Evolutionary conservation across 2,329 filamentous ascomycete species (phyloP), one percentile per base, ranked within the genome.

Genomic region (Sporothrix variecibatus): DNA sequence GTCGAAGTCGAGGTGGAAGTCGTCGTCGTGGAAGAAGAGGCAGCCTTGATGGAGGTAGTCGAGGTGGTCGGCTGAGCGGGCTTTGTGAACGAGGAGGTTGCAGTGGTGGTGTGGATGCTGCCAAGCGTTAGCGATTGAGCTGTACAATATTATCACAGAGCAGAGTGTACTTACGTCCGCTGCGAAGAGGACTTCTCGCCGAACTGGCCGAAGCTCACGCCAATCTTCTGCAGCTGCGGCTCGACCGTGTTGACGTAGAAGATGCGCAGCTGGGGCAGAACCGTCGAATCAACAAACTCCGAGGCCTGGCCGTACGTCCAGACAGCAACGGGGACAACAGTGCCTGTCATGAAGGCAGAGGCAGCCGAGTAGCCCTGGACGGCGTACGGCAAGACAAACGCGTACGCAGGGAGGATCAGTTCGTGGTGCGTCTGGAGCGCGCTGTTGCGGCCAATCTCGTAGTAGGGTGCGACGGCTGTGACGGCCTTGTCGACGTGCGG

Each of bases 191-290:
- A 77, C 74, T 82, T 84, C 26, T 88, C 87, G 77, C 87, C 91
- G 82, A 94, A 93, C 67, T 92, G 87, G 56, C 94, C 95, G 12
- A 99, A 88, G 64, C 95, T 91, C 84, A 98, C 93, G 15, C 94
- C 93, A 79, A 99, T 98, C 79, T 94, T 94, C 73, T 95, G 89
- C 17, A 99, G 87, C 82, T 99, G 97, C 17, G 97, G 97, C 83
- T 98, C 95, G 3, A 99, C 95, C 78, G 97, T 97, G 80, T 97
- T 91, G 12, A 91, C 89, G 80, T 98, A 98, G 5, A 98, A 84
- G 17, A 93, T 87, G 34, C 92, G 90, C 12, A 98, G 76, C 77
- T 92, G 91, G 1, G 95, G 95, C 92, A 93, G 96, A 20, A 98
- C 85, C 1, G 90, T 91, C 65, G 89, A 89, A 74, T 94, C 89